Percentiles rank a stretch among this genome's conserved stretches.
Evolutionary conservation across 768 basidiomycete species (phyloP).

Genomic region (Lactarius sp.): DNA sequence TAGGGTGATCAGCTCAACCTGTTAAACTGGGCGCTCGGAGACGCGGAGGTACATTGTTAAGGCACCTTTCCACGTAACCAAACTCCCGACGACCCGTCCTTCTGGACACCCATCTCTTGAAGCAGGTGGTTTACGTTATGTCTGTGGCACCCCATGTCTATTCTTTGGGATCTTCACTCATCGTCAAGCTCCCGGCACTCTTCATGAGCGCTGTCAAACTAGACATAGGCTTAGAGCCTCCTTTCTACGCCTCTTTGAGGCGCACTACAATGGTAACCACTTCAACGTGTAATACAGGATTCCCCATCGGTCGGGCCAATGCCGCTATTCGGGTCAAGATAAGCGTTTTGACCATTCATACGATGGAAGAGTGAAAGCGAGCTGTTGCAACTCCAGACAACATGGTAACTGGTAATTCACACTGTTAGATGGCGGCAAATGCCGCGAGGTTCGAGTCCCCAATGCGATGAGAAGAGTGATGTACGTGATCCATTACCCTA

Average conservation of each 20-base stretch:
- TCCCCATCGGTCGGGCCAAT: background rate
- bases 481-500: constrained; percentile 8
- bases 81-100: background rate
- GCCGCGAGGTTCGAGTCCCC: background rate
- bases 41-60: background rate
- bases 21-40: background rate
- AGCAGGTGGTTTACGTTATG: background rate
- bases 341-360: background rate
- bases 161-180: background rate
- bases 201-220: background rate
- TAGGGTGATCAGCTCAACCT: background rate
- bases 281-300: background rate
- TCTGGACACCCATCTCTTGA: background rate
- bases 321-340: background rate
- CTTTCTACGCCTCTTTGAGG: background rate
- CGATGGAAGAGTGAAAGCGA: background rate
- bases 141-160: background rate
- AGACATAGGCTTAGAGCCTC: background rate
- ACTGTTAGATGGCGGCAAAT: background rate
- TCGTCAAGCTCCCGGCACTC: background rate
- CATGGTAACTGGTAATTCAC: background rate
- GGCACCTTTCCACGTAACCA: background rate
- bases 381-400: background rate
- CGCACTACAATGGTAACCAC: background rate
- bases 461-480: constrained; percentile 15